phyloP scores from a whole-genome alignment of 2,329 filamentous ascomycete genomes.

The Fusarium sp. region DNA sequence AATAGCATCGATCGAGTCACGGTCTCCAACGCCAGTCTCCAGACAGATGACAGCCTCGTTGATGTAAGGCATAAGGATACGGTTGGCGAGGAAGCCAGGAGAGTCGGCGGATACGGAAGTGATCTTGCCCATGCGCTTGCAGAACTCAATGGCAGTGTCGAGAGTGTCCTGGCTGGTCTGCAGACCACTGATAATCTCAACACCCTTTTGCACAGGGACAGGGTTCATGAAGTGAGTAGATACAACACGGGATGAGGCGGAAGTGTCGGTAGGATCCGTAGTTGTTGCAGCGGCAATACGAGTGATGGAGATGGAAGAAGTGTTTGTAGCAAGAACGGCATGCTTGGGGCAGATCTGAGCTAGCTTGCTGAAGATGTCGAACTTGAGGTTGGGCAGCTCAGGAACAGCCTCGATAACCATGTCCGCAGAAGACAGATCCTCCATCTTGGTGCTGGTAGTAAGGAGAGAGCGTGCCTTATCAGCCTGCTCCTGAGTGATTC shows the following conservation, averaged over 20 bases:
- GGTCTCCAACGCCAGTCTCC: slow-evolving; percentile 88
- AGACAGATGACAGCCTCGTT: slow-evolving; percentile 97
- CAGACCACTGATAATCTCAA: slow-evolving; percentile 95
- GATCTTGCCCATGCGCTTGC: slow-evolving; percentile 92
- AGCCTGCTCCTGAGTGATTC: slow-evolving; percentile 84
- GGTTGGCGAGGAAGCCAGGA: slow-evolving; percentile 94
- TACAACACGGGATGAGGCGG: slow-evolving; percentile 86
- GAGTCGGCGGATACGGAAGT: slow-evolving; percentile 87
- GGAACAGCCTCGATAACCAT: slow-evolving; percentile 98
- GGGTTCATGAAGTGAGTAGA: slow-evolving; percentile 99
- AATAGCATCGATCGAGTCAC: slow-evolving; percentile 94
- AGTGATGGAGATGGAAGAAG: slow-evolving; percentile 98
- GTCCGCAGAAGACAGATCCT: slow-evolving; percentile 83
- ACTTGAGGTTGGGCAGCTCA: slow-evolving; percentile 89
- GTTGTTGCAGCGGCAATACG: slow-evolving; percentile 91
- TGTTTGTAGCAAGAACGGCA: slow-evolving; percentile 95
- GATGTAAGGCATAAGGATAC: slow-evolving; percentile 99
- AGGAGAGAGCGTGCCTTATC: slow-evolving; percentile 77
- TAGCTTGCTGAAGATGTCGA: slow-evolving; percentile 84
- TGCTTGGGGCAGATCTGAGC: slow-evolving; percentile 85
- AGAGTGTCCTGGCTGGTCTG: slow-evolving; percentile 89
- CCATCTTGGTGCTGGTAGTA: slow-evolving; percentile 76
- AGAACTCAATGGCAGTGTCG: slow-evolving; percentile 84
- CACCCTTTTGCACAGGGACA: slow-evolving; percentile 94
- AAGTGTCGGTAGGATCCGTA: slow-evolving; percentile 80